Percentiles rank a stretch among this genome's conserved stretches.
Evolutionary conservation across 345 rosid genomes (phyloP).

Genomic region (Rhizophora mangle): DNA sequence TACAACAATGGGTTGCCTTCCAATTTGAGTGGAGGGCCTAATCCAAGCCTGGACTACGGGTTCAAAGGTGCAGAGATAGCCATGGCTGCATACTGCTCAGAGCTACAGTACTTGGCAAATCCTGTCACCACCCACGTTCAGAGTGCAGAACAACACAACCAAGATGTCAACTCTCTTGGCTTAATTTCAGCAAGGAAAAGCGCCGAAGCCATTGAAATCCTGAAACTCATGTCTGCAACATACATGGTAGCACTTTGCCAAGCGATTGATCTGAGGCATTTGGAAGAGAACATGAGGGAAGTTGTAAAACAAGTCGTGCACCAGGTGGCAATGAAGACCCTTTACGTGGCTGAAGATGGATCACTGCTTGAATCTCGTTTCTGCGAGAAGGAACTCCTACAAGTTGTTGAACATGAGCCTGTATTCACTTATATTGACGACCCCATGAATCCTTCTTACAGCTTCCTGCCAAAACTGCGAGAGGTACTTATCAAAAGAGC

Average conservation of each 20-base stretch:
- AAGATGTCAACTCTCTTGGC: slow-evolving; percentile 51
- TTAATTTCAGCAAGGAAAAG: slow-evolving; percentile 47
- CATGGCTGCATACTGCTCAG: slow-evolving; percentile 52
- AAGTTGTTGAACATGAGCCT: slow-evolving; percentile 39
- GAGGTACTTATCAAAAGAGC: slow-evolving; percentile 36
- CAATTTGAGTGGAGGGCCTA: slow-evolving; percentile 44
- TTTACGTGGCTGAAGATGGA: slow-evolving; percentile 42
- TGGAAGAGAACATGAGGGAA: slow-evolving; percentile 51
- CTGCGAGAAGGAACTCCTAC: slow-evolving; percentile 43
- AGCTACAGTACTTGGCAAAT: slow-evolving; percentile 52
- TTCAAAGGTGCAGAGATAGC: slow-evolving; percentile 54
- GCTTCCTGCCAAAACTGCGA: slow-evolving; percentile 35
- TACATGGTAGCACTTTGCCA: slow-evolving; percentile 51
- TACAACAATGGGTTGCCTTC: slow-evolving; percentile 58
- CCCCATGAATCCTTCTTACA: slow-evolving; percentile 40
- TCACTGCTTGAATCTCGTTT: slow-evolving; percentile 42
- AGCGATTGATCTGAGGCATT: slow-evolving; percentile 46
- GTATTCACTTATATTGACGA: slow-evolving; percentile 48
- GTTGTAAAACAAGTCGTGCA: slow-evolving; percentile 26
- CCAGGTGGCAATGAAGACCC: slow-evolving; percentile 36
- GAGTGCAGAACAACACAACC: slow-evolving; percentile 56
- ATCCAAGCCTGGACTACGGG: slow-evolving; percentile 55
- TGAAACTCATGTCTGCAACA: slow-evolving; percentile 48
- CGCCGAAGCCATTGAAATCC: slow-evolving; percentile 46
- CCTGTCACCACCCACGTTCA: slow-evolving; percentile 51